Conservation (phyloP, 2,329 filamentous ascomycete genomes). For the Magnaporthiopsis rhizophila region DNA sequence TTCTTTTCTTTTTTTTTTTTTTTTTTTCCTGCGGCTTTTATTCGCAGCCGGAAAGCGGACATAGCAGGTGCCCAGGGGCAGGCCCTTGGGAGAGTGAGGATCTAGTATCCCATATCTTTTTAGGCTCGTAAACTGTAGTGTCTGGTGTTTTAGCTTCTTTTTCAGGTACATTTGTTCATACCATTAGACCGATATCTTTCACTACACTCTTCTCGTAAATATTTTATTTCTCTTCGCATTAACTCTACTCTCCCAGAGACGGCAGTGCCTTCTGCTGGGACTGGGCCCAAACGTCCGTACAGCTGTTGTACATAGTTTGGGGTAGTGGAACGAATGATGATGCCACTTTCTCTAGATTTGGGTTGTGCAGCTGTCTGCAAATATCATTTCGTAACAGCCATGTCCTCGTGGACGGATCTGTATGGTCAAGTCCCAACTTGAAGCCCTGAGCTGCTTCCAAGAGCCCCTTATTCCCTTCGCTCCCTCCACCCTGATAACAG, state of each 20-base stretch:
- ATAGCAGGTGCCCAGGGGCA: background rate
- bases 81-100: background rate
- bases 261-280: background rate
- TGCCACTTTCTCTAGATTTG: background rate
- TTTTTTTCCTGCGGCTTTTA: background rate
- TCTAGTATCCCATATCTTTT: background rate
- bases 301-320: background rate
- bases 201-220: background rate
- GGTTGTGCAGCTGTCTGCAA: no score
- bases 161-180: background rate
- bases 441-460: no score
- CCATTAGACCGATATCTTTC: background rate
- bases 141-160: background rate
- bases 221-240: background rate
- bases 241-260: background rate
- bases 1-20: no score
- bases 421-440: no score
- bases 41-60: background rate
- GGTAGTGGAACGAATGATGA: background rate
- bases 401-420: no score
- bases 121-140: background rate
- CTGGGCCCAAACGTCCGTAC: background rate
- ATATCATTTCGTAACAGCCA: no score
- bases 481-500: background rate
- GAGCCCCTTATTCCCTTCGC: background rate